Evolutionary conservation across 306 rosid genomes (phyloP).

Genomic region (Vigna reflexopilosa): DNA sequence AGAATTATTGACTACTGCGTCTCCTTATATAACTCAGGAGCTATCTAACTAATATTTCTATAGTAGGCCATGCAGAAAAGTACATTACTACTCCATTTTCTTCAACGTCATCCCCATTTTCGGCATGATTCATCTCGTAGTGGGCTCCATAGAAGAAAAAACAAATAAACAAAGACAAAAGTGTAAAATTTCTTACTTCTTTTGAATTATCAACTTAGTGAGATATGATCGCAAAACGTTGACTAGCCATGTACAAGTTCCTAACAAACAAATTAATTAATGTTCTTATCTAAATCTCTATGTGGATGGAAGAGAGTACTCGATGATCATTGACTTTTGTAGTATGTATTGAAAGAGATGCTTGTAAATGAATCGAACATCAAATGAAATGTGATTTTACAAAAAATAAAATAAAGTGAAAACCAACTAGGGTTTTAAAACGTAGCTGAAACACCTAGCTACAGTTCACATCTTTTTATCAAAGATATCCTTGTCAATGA

Average conservation of each 20-base stretch:
- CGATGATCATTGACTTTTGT: too few relatives aligned
- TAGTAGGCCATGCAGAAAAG: background rate
- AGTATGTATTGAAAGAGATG: too few relatives aligned
- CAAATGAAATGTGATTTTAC: too few relatives aligned
- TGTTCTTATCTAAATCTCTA: too few relatives aligned
- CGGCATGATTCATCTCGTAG: constrained; percentile 5
- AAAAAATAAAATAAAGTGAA: too few relatives aligned
- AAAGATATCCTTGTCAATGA: too few relatives aligned
- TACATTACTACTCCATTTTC: background rate
- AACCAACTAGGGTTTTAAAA: too few relatives aligned
- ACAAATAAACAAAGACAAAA: background rate
- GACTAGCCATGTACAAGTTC: background rate
- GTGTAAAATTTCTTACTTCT: background rate
- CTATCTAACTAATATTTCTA: background rate
- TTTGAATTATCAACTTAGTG: background rate
- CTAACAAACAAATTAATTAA: background rate
- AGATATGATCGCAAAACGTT: background rate
- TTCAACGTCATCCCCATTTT: constrained; percentile 1
- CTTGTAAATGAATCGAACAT: too few relatives aligned
- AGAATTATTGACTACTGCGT: background rate
- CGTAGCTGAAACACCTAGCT: too few relatives aligned
- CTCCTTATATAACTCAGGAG: background rate
- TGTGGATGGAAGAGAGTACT: too few relatives aligned
- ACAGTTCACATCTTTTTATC: too few relatives aligned
- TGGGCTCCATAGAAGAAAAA: constrained; percentile 45